phyloP scores from a whole-genome alignment of 208 protist genomes.

The Kentomonas sorsogonicus region DNA sequence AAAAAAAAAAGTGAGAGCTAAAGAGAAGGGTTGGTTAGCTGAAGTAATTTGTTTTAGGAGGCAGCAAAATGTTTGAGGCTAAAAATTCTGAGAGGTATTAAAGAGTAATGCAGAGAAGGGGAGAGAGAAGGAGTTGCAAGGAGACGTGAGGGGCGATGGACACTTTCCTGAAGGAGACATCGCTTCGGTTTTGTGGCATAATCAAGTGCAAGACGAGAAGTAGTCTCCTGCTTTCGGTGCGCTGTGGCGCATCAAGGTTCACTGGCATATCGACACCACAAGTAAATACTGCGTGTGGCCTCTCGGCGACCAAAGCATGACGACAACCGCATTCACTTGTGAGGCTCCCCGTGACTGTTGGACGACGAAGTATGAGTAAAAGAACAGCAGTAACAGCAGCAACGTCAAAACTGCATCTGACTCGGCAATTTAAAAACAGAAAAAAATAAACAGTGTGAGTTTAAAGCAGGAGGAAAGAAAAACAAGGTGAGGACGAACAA shows the following conservation, averaged over 20 bases:
- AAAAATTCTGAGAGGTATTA: not conserved
- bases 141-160: not conserved
- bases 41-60: not conserved
- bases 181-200: too few relatives aligned
- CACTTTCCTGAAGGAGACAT: slow-evolving; percentile 44
- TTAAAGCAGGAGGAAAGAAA: not conserved
- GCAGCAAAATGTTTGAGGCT: not conserved
- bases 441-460: slow-evolving; percentile 3
- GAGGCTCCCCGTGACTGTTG: too few relatives aligned
- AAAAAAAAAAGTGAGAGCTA: not conserved
- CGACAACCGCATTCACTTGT: not conserved
- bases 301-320: not conserved
- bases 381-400: slow-evolving; percentile 5
- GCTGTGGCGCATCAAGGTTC: slow-evolving; percentile 29
- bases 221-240: too few relatives aligned
- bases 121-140: not conserved
- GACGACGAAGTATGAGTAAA: not conserved
- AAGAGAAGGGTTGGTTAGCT: slow-evolving; percentile 3
- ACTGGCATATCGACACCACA: slow-evolving; percentile 40
- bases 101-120: slow-evolving; percentile 1
- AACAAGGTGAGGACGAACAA: slow-evolving; percentile 13
- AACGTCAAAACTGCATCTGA: not conserved
- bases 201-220: too few relatives aligned
- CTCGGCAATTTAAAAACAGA: not conserved
- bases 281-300: too few relatives aligned